Base-by-base conservation (phyloP, 1,284 basidiomycete genomes). In the Trichosporon inkin region DNA sequence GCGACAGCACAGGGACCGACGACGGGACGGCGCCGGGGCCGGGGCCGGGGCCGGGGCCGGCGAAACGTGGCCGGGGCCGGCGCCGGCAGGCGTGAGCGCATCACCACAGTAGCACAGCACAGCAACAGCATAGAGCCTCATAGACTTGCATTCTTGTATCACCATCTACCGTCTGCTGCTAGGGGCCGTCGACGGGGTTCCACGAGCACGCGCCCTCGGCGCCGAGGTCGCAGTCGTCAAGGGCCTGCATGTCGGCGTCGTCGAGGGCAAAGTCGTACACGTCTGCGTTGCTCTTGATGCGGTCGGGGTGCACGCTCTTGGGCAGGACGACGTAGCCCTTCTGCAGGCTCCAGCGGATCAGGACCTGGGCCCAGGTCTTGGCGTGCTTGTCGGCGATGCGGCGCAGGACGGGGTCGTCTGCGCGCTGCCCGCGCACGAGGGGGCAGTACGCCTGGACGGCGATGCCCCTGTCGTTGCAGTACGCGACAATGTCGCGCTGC, bases 271-370 rank as follows among this genome's bases (percentile, higher is more conserved):
- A 92, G 70, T 87, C 85, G 62, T 84, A 90, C 1, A 91, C 73
- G 20, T 86, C 72, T 0, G 84, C 75, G 65, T 93, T 93, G 17
- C 84, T 84, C 39, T 79, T 75, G 65, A 92, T 91, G 39, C 89
- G 82, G 8, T 77, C 72, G 0, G 86, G 81, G 0, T 82, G 86
- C n/a, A 82, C 84, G 36, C 86, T 88, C 76, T 91, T 92, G 4
- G 89, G 88, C 20, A 92, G 81, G 0, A 88, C 87, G 0, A 88
- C 81, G 71, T 82, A 87, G 19, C 88, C 88, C 71, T 85, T 85
- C 73, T 92, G 90, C 49, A 92, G 77, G 52, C 87, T 89, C 90
- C 90, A 92, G 13, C 90, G 83, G 61, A 92, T 78, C 32, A 92
- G 81, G 53, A 93, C 81, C 68, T 92, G 90, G 1, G 87, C 86